Evolutionary conservation across 495 filamentous ascomycete genomes (phyloP), one percentile per base, ranked within the genome.

Genomic region (Extremus antarcticus): DNA sequence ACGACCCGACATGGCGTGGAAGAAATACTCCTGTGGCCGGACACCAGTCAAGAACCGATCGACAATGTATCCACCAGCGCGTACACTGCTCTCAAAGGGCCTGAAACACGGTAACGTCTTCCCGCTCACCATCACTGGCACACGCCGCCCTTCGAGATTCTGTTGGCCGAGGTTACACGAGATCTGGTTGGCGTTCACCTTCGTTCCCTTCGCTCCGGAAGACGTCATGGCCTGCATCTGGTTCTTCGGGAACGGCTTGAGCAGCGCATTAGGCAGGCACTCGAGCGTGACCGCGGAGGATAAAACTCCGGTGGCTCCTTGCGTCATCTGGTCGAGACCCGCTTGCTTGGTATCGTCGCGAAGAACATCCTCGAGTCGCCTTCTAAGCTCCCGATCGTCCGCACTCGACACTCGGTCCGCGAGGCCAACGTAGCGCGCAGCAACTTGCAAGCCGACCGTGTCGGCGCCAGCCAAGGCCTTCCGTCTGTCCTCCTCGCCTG

Each of bases 161-260:
- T 99, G 94, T 65, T 99, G 94, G 22, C 94, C 94, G 53, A 99
- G 78, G 66, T 97, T 94, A 69, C 90, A 97, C 25, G 90, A 95
- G 73, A 99, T 97, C 52, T 95, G 81, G 62, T 92, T 95, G 53
- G 94, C 94, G 67, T 99, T 99, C 63, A 97, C 94, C 51, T 76
- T 69, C 35, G 78, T 85, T 64, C 94, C 92, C 76, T 99, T 99
- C 47, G 94, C 94, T 63, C 94, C 94, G 23, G 94, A 94, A 1
- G 84, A 83, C 10, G 94, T 99, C 94, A 99, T 99, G 56, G 84
- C 80, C 75, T 97, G 94, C 89, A 99, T 97, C 68, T 97, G 94
- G 60, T 99, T 99, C 65, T 83, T 85, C 0, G 94, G 94, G 71
- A 97, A 97, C 20, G 81, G 81, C 70, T 99, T 99, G 54, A 82